These are phyloP conservation scores for Tulasnella calospora DNA, from an alignment of 768 basidiomycete species.

Conservation along the genomic window DNA sequence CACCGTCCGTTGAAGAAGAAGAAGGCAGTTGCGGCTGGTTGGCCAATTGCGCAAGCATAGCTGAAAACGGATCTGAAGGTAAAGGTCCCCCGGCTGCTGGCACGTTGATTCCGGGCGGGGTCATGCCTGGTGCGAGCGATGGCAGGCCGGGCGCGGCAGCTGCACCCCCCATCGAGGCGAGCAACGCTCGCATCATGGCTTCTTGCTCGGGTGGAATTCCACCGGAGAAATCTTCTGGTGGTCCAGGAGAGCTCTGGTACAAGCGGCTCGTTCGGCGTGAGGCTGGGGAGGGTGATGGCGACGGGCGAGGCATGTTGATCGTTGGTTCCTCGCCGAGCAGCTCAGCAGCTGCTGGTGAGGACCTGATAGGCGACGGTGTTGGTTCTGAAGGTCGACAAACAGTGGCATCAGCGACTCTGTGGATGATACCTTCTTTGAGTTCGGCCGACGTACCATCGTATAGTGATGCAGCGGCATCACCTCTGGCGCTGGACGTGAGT, in stretches of 20 bases:
- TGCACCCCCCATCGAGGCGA: conserved; percentile 35
- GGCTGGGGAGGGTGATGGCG: conserved; percentile 31
- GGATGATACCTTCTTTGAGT: too few relatives aligned
- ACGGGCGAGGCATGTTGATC: conserved; percentile 33
- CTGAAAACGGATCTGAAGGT: conserved; percentile 34
- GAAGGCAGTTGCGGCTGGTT: not conserved
- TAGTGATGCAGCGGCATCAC: conserved; percentile 56
- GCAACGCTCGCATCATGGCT: conserved; percentile 62
- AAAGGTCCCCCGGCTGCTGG: conserved; percentile 24
- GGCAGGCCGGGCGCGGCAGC: conserved; percentile 16
- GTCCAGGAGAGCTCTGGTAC: conserved; percentile 17
- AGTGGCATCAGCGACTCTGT: not conserved
- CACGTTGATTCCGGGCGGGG: conserved; percentile 10
- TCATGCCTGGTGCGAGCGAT: conserved; percentile 5
- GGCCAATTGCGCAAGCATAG: conserved; percentile 36
- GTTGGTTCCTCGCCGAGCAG: conserved; percentile 37
- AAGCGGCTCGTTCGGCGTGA: conserved; percentile 24
- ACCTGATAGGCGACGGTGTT: conserved; percentile 39
- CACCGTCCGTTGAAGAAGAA: not conserved
- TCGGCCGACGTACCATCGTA: conserved; percentile 45
- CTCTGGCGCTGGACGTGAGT: conserved; percentile 68
- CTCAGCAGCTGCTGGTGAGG: conserved; percentile 31
- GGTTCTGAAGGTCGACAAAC: conserved; percentile 36
- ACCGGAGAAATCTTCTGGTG: conserved; percentile 31
- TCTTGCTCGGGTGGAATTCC: conserved; percentile 57